Evolutionary conservation across 352 stramenopile genomes (phyloP).

Genomic region (Pythium diclinum): DNA sequence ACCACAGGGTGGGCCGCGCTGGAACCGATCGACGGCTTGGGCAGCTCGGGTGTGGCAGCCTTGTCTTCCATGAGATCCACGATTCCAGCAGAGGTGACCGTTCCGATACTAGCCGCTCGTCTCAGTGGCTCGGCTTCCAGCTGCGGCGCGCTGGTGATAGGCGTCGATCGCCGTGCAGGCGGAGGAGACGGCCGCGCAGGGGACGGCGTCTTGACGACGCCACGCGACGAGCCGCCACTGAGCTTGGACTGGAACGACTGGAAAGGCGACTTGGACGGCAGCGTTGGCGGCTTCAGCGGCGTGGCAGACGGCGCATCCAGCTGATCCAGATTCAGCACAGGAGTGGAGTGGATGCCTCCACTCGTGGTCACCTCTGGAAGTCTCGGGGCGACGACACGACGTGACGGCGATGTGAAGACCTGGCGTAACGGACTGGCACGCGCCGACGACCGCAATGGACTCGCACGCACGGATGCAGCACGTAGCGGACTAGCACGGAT

Average conservation of each 20-base stretch:
- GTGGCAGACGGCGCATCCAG: constrained; percentile 9
- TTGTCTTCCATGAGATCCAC: constrained; percentile 25
- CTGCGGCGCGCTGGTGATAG: constrained; percentile 10
- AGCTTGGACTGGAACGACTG: constrained; percentile 81
- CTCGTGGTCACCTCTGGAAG: constrained; percentile 20
- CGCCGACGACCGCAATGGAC: constrained; percentile 9
- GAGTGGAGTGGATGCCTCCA: constrained; percentile 23
- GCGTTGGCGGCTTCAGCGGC: constrained; percentile 24
- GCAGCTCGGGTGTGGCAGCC: neutral
- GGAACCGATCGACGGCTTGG: neutral
- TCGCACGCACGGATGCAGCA: constrained; percentile 14
- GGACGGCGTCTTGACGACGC: constrained; percentile 19
- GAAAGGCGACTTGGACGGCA: constrained; percentile 66
- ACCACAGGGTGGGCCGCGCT: neutral
- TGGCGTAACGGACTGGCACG: constrained; percentile 25
- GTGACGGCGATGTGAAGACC: constrained; percentile 25
- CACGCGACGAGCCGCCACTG: constrained; percentile 4
- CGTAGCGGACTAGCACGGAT: constrained; percentile 21
- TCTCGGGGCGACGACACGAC: constrained; percentile 10
- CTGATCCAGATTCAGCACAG: constrained; percentile 26
- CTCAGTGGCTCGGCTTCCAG: neutral
- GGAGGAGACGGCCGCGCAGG: constrained; percentile 13
- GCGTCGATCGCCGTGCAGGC: constrained; percentile 10
- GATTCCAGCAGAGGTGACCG: neutral
- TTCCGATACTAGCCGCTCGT: neutral